Base-by-base conservation (phyloP, 2,329 filamentous ascomycete genomes). In the Colletotrichum spaethianum region DNA sequence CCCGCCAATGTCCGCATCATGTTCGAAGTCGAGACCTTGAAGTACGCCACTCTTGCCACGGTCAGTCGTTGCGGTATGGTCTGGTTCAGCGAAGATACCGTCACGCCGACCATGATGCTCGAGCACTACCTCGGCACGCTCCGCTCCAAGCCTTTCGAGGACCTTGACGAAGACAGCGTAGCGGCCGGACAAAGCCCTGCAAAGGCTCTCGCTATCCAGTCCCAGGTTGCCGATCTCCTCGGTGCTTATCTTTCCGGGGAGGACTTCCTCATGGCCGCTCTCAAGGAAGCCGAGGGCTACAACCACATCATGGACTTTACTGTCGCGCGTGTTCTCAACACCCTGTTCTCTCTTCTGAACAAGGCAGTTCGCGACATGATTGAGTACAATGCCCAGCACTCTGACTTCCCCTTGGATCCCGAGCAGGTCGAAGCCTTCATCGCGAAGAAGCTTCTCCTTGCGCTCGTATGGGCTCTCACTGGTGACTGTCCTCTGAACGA, bases 61-160 rank as follows among this genome's bases (percentile, higher is more conserved):
- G 96, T 99, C 79, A 97, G 94, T 91, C 95, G 96, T 84, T 99
- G 96, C 81, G 96, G 96, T 88, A 99, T 99, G 96, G 97, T 99
- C 18, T 99, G 96, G 96, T 99, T 98, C 85, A 99, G 95, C 80
- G 96, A 98, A 78, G 97, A 99, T 79, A 98, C 95, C 36, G 96
- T 99, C 50, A 96, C 94, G 40, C 90, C 96, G 1, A 90, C 89
- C 75, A 98, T 99, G 93, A 93, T 98, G 91, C 93, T 98, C 50
- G 88, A 91, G 74, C 94, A 98, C 82, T 98, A 99, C 78, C 89
- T 99, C 63, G 91, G 96, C 73, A 91, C 92, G 57, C 90, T 99
- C 48, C 92, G 93, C 76, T 93, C 91, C 3, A 92, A 94, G 68
- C 91, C 94, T 0, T 98, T 99, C 77, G 96, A 99, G 78, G 96